phyloP scores from a whole-genome alignment of 306 rosid species.

The Cajanus cajan region DNA sequence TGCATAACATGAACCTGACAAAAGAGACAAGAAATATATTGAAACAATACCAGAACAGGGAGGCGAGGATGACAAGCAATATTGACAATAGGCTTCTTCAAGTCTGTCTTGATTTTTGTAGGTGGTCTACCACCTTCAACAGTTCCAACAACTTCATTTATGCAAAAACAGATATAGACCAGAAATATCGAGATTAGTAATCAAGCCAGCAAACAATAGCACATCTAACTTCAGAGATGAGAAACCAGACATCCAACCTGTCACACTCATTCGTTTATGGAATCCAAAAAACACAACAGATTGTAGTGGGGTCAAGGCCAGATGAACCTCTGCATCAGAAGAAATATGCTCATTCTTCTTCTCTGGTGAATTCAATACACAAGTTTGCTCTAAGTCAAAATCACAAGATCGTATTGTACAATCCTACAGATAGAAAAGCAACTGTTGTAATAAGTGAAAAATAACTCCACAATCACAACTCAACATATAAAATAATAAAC shows the following conservation, averaged over 20 bases:
- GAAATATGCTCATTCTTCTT: conserved; percentile 79
- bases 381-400: conserved; percentile 96
- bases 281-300: conserved; percentile 92
- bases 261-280: conserved; percentile 91
- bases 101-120: conserved; percentile 92
- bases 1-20: conserved; percentile 3
- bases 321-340: conserved; percentile 87
- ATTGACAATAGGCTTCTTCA: conserved; percentile 95
- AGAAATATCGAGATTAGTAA: conserved; percentile 8
- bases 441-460: conserved; percentile 13
- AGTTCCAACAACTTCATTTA: conserved; percentile 90
- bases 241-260: conserved; percentile 55
- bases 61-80: conserved; percentile 99
- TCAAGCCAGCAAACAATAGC: conserved; percentile 9
- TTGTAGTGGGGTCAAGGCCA: conserved; percentile 91
- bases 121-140: conserved; percentile 97
- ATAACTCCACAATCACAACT: conserved; percentile 20
- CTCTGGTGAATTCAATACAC: conserved; percentile 94
- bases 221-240: conserved; percentile 3
- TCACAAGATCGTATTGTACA: conserved; percentile 96
- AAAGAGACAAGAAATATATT: conserved; percentile 4
- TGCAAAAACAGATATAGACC: conserved; percentile 32
- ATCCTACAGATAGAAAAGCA: conserved; percentile 60
- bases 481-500: conserved; percentile 16
- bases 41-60: conserved; percentile 66